Base-by-base conservation (phyloP, 108 stramenopile genomes). In the Nitzschia palea region DNA sequence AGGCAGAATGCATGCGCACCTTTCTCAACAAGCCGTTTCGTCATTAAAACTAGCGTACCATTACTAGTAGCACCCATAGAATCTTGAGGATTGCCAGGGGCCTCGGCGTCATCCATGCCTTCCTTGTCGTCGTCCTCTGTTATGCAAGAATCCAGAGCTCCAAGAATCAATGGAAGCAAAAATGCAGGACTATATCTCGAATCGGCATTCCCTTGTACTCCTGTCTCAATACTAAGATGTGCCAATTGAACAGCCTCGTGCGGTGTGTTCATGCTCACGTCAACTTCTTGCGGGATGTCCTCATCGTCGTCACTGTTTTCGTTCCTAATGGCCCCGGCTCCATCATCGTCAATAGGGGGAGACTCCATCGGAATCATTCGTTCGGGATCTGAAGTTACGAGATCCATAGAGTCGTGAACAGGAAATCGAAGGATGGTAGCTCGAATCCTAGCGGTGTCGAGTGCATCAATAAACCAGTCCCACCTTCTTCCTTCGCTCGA, bases 171-270 rank as follows among this genome's bases (percentile, higher is more conserved):
- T 2, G 91, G 84, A 15, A 93, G 71, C 6, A 93, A 30, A 62
- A 90, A 90, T 6, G 81, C 84, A 36, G 92, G 92, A 63, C 84
- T 87, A 63, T 93, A 93, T 23, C 86, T 71, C 3, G 37, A 20
- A 70, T 87, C 88, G 26, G 22, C n/a, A 30, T 26, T 14, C 6
- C n/a, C 26, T 26, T 62, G 65, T 40, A 67, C 71, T 15, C 63
- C 6, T 65, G 10, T 52, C 12, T 10, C 6, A n/a, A n/a, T n/a
- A n/a, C n/a, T n/a, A n/a, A n/a, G n/a, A n/a, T n/a, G n/a, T n/a
- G n/a, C n/a, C n/a, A n/a, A n/a, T 27, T 55, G 14, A 10, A 25
- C 1, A 8, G 17, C 26, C 10, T 1, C 50, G 9, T 31, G 45
- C 25, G 26, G 28, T 17, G 1, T 2, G 2, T 58, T 37, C 1